Evolutionary conservation across 2,329 filamentous ascomycete species (phyloP).

Genomic region (Leptosphaerulina australis): DNA sequence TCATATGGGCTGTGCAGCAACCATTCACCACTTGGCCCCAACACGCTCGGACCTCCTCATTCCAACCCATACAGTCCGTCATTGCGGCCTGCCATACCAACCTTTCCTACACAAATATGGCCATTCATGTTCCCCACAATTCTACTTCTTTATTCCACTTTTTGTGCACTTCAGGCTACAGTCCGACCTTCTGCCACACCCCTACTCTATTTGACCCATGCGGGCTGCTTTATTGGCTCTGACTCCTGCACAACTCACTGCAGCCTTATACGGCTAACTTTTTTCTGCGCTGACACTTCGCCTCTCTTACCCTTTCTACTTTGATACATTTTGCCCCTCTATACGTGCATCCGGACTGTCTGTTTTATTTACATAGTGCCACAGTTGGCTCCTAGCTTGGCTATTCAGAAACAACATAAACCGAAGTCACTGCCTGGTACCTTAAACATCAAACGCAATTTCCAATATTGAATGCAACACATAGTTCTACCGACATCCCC

Average conservation of each 20-base stretch:
- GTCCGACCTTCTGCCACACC: constrained; percentile 33
- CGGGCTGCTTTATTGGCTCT: constrained; percentile 31
- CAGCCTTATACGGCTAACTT: constrained; percentile 33
- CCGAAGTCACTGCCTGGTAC: constrained; percentile 15
- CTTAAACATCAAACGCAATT: constrained; percentile 10
- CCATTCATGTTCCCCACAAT: neutral
- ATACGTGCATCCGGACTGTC: constrained; percentile 21
- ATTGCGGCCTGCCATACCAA: constrained; percentile 32
- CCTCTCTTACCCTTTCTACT: constrained; percentile 35
- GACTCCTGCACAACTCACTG: constrained; percentile 31
- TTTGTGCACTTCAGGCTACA: constrained; percentile 39
- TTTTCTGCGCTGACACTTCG: constrained; percentile 27
- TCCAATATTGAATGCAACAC: neutral
- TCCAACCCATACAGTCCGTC: constrained; percentile 28
- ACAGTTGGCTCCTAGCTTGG: constrained; percentile 32
- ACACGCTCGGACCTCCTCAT: constrained; percentile 31
- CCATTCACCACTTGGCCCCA: constrained; percentile 35
- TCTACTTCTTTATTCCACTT: neutral
- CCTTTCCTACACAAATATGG: constrained; percentile 17
- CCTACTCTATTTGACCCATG: constrained; percentile 34
- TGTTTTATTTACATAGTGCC: constrained; percentile 32
- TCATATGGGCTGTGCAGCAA: constrained; percentile 42
- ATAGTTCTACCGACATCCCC: neutral
- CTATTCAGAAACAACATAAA: constrained; percentile 21
- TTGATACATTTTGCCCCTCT: constrained; percentile 21